Evolutionary conservation across 2,329 filamentous ascomycete genomes (phyloP).

Genomic region (Ophidiomyces ophidiicola): DNA sequence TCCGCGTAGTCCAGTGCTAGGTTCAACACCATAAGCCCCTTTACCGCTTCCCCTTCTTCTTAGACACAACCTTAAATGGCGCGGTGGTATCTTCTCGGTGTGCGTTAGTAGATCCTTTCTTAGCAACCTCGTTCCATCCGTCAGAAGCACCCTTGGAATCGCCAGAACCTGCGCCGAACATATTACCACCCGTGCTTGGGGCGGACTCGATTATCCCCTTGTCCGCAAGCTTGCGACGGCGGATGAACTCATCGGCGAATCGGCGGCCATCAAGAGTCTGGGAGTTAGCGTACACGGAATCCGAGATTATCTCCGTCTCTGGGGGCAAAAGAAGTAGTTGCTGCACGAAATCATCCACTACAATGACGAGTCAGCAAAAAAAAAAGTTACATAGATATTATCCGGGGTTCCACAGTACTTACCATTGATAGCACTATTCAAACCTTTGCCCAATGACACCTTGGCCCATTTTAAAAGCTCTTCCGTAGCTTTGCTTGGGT

Average conservation of each 20-base stretch:
- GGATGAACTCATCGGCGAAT: conserved; percentile 88
- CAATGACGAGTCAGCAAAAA: conserved; percentile 26
- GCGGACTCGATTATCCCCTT: conserved; percentile 67
- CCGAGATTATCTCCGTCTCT: conserved; percentile 71
- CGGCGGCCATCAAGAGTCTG: conserved; percentile 84
- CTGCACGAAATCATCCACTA: conserved; percentile 70
- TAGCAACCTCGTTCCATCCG: conserved; percentile 94
- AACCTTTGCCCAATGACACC: conserved; percentile 61
- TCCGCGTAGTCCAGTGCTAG: too few relatives aligned
- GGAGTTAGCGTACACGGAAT: conserved; percentile 76
- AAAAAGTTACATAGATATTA: conserved; percentile 17
- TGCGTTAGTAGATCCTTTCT: conserved; percentile 56
- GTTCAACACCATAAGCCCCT: too few relatives aligned
- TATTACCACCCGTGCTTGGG: conserved; percentile 40
- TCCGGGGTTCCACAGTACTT: conserved; percentile 23
- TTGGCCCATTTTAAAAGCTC: conserved; percentile 93
- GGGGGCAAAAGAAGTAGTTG: conserved; percentile 63
- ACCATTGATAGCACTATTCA: conserved; percentile 57
- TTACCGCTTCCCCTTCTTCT: conserved; percentile 79
- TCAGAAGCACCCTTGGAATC: conserved; percentile 43
- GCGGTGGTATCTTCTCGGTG: conserved; percentile 40
- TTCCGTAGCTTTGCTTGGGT: conserved; percentile 58
- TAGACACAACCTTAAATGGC: conserved; percentile 81
- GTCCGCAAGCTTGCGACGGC: conserved; percentile 83
- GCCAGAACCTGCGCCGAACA: conserved; percentile 28